Evolutionary conservation across 495 filamentous ascomycete species (phyloP), one percentile per base, ranked within the genome.

Genomic region (Amorphotheca resinae): DNA sequence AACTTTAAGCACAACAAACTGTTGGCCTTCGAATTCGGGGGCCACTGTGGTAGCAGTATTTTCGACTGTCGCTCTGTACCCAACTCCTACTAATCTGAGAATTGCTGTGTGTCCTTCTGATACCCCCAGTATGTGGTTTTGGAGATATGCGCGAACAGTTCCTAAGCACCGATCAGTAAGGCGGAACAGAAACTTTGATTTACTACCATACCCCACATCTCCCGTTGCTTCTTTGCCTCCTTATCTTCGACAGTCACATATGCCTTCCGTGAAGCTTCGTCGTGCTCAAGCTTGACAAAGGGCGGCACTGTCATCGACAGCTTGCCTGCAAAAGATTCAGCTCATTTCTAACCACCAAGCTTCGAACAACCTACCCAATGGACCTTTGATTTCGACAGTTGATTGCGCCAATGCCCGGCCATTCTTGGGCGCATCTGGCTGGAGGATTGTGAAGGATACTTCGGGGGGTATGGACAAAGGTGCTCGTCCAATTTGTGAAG

Each of bases 31-130:
- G 61, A 80, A 94, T 55, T 76, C 68, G 22, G 77, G 58, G 35
- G 68, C 55, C 42, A 76, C 70, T 21, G 72, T 81, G n/a, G 79
- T 77, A 14, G 85, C 87, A 45, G 74, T 72, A 0, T 65, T 44
- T 54, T 95, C 91, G 49, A 96, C 68, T 4, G 76, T 83, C 1
- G 91, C 91, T 58, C 86, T 72, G 72, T 95, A 98, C 51, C 91
- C 91, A 38, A 98, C 93, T 57, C 91, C 91, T n/a, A 95, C 85
- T 30, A 98, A 68, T 47, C 91, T 80, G 25, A 98, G 66, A 50
- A 98, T 84, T 12, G 87, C 85, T 4, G 85, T 84, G 62, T 98
- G 91, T 12, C 91, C 91, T 75, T 96, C 91, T 3, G 86, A 93
- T 25, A 96, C 91, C 40, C 91, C 91, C 26, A 83, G 74, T 43